Percentiles rank a stretch among this genome's conserved stretches.
Conservation (phyloP, 225 moss, liverwort and hornwort genomes). For the Straminergon stramineum region DNA sequence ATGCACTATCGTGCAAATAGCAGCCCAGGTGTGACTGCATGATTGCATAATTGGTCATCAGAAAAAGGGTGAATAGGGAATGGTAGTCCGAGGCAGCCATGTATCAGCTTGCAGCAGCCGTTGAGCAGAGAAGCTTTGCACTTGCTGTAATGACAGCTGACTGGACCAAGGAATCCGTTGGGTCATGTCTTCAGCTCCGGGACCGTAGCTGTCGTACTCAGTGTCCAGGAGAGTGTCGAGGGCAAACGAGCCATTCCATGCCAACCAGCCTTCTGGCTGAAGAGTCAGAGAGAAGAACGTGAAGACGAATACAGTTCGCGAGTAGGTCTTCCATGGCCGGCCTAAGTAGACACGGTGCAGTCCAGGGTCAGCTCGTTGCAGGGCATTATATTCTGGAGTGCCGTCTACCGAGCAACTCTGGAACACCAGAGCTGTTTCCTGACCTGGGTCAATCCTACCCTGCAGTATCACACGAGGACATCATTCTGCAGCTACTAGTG, state of each 20-base stretch:
- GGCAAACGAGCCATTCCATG: constrained; percentile 32
- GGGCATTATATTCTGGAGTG: constrained; percentile 33
- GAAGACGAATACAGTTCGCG: constrained; percentile 48
- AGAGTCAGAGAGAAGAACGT: constrained; percentile 5
- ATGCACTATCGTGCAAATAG: background rate
- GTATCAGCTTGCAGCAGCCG: constrained; percentile 11
- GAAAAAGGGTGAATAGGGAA: constrained; percentile 9
- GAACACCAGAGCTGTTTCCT: constrained; percentile 61
- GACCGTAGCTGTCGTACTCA: constrained; percentile 43
- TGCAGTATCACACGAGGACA: constrained; percentile 2
- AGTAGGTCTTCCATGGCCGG: constrained; percentile 75
- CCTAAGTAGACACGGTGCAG: constrained; percentile 46
- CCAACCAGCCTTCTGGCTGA: constrained; percentile 17
- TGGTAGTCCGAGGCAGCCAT: constrained; percentile 26
- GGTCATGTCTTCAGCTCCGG: constrained; percentile 21
- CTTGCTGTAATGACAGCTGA: constrained; percentile 22
- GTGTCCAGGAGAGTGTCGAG: constrained; percentile 56
- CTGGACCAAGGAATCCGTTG: constrained; percentile 25
- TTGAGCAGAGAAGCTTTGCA: constrained; percentile 13
- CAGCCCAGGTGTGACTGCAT: background rate
- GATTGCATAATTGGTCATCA: background rate
- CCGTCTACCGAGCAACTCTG: constrained; percentile 64
- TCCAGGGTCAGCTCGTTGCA: background rate
- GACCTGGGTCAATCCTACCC: constrained; percentile 73
- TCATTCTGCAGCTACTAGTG: background rate